A percentile compares a stretch with the other conserved stretches of the same genome.
These are phyloP conservation scores for Yamadazyma phyllophila DNA, from an alignment of 805 yeast genomes.

Conservation along the genomic window DNA sequence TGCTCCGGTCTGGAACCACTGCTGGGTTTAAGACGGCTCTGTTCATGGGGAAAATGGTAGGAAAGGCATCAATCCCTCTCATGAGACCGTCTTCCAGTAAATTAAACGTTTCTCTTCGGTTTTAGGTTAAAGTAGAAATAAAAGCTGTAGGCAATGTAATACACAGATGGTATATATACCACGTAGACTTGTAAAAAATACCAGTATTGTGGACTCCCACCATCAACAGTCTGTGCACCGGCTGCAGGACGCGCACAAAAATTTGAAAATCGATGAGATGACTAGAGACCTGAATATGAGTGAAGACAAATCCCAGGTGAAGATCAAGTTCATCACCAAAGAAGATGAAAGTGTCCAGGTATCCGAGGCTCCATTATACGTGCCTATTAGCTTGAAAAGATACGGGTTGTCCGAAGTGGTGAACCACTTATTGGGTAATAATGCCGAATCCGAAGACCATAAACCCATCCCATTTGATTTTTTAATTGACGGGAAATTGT, in stretches of 20 bases:
- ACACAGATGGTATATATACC: too few species aligned
- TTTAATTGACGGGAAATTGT: conserved; percentile 76
- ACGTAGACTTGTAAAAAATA: too few species aligned
- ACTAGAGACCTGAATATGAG: conserved; percentile 4
- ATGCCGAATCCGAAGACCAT: conserved; percentile 38
- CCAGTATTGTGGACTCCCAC: too few species aligned
- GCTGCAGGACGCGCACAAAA: conserved; percentile 5
- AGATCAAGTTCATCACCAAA: conserved; percentile 80
- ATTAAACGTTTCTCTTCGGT: conserved; percentile 18
- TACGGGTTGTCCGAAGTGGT: conserved; percentile 94
- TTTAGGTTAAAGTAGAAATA: background rate
- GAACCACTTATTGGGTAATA: conserved; percentile 68
- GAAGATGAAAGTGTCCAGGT: conserved; percentile 76
- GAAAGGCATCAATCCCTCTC: conserved; percentile 20
- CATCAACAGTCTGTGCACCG: background rate
- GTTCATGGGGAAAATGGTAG: conserved; percentile 21
- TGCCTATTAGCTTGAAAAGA: conserved; percentile 82
- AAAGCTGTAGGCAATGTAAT: too few species aligned
- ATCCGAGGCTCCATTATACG: conserved; percentile 75
- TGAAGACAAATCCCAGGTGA: conserved; percentile 55
- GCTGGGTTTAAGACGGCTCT: conserved; percentile 20
- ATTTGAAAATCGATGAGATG: conserved; percentile 6
- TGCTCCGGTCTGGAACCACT: conserved; percentile 18
- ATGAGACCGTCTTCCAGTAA: conserved; percentile 13
- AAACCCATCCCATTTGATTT: conserved; percentile 87